Evolutionary conservation across 1,139 yeast species (phyloP), one percentile per base, ranked within the genome.

Genomic region (Sugiyamaella xylanicola): DNA sequence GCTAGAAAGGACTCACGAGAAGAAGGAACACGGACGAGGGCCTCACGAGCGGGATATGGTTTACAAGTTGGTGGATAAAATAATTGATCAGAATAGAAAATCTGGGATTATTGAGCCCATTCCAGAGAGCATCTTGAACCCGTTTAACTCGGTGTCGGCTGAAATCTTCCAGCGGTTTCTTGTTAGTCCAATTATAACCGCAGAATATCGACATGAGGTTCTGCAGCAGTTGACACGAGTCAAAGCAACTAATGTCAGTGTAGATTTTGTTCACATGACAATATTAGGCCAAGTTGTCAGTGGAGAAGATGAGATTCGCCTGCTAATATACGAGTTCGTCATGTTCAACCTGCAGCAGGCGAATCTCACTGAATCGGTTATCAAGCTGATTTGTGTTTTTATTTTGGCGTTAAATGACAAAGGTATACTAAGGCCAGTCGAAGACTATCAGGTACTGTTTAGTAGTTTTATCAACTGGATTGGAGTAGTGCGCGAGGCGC

Each of bases 381-480:
- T 65, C 27, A 55, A 63, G 16, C 56, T 66, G 19, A 55, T 66
- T 17, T 59, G 66, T 40, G 47, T 59, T 42, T 58, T 66, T 48
- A 52, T 67, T 21, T 51, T 60, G 45, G 61, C 68, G 11, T 49
- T 66, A 40, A 48, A 56, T 39, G 55, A 44, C 47, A 48, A 52
- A 9, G 59, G 60, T 13, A 22, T 56, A 13, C 55, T 66, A 20
- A 54, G 36, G 25, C 68, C 68, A 3, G 20, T 52, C 3, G 55
- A 56, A 17, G 64, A 65, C 43, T 66, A 61, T 54, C 56, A 54
- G 15, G 53, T 65, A 53, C 55, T 66, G 54, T 65, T 59, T 50
- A 60, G 65, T 25, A 58, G 64, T 44, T 65, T 67, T 50, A 53
- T 65, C 44, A 58, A 59, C 44, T 66, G 63, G 63, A 59, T 66